phyloP scores from a whole-genome alignment of 352 stramenopile species.

The Pythium apleroticum region DNA sequence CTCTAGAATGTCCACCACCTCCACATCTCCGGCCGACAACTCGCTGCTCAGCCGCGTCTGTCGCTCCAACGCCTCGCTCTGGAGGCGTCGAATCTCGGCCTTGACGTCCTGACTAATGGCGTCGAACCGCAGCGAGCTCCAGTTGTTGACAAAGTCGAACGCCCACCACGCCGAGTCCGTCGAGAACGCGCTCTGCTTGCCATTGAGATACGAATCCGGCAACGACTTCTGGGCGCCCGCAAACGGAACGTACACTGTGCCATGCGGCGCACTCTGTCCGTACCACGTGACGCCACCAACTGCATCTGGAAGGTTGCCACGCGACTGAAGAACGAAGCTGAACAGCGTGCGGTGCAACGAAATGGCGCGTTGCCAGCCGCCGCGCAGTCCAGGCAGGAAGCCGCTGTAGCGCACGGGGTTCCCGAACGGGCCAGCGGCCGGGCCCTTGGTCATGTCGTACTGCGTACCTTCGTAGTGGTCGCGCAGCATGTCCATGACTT shows the following conservation, averaged over 20 bases:
- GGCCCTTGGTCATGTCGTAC: conserved; percentile 86
- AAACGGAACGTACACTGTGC: conserved; percentile 74
- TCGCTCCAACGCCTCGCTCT: conserved; percentile 36
- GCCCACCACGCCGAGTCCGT: conserved; percentile 74
- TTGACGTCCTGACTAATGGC: conserved; percentile 62
- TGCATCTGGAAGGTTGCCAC: conserved; percentile 35
- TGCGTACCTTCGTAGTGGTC: conserved; percentile 91
- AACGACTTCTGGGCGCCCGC: conserved; percentile 48
- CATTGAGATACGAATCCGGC: conserved; percentile 57
- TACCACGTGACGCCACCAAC: conserved; percentile 68
- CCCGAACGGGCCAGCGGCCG: conserved; percentile 88
- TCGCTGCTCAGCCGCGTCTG: conserved; percentile 15
- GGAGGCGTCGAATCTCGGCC: conserved; percentile 35
- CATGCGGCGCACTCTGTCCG: conserved; percentile 59
- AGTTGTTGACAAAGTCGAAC: conserved; percentile 89
- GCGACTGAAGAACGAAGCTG: conserved; percentile 76
- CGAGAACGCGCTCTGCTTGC: conserved; percentile 74
- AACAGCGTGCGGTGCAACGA: conserved; percentile 90
- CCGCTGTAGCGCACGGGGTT: conserved; percentile 35
- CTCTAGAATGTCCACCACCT: conserved; percentile 23
- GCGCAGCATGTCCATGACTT: conserved; percentile 84
- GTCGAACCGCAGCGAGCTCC: conserved; percentile 73
- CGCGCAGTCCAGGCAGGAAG: conserved; percentile 45
- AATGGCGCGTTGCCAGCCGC: conserved; percentile 88
- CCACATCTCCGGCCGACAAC: conserved; percentile 10